These are phyloP conservation scores for Alnus rubra DNA, from an alignment of 306 rosid genomes.

Conservation along the genomic window DNA sequence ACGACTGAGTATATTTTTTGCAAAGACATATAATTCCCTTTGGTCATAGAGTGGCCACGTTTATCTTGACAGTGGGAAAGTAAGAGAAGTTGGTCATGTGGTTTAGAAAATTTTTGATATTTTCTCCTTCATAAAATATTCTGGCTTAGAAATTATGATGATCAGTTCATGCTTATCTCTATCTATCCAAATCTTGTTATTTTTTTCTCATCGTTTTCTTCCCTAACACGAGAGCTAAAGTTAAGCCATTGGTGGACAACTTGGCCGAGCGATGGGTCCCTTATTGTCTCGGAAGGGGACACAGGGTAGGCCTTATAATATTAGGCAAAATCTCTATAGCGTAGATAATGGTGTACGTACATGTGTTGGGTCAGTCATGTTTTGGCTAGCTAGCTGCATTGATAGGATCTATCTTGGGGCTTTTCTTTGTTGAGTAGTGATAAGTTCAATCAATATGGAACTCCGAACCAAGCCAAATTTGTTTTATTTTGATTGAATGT, in stretches of 20 bases:
- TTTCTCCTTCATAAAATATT: too few relatives aligned
- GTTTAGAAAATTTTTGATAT: neutral
- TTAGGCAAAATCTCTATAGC: constrained; percentile 7
- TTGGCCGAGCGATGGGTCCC: neutral
- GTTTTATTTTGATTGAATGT: constrained; percentile 1
- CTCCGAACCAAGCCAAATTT: constrained; percentile 22
- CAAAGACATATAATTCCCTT: too few relatives aligned
- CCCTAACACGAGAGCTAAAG: too few relatives aligned
- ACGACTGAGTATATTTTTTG: too few relatives aligned
- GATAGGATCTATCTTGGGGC: constrained; percentile 33
- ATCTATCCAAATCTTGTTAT: too few relatives aligned
- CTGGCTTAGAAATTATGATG: too few relatives aligned
- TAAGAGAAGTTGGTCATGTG: constrained; percentile 8
- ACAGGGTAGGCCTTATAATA: constrained; percentile 17
- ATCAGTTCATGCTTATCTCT: too few relatives aligned
- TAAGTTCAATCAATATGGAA: constrained; percentile 24
- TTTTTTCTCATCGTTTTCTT: too few relatives aligned
- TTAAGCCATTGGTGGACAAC: too few relatives aligned
- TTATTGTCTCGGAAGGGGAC: constrained; percentile 35
- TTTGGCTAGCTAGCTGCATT: too few relatives aligned
- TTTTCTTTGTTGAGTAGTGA: constrained; percentile 19
- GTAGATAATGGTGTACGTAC: constrained; percentile 22
- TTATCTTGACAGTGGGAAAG: constrained; percentile 3
- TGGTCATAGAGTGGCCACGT: constrained; percentile 43
- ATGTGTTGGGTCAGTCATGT: constrained; percentile 12